Conservation (phyloP, 345 rosid species). For the Eucalyptus paniculata region DNA sequence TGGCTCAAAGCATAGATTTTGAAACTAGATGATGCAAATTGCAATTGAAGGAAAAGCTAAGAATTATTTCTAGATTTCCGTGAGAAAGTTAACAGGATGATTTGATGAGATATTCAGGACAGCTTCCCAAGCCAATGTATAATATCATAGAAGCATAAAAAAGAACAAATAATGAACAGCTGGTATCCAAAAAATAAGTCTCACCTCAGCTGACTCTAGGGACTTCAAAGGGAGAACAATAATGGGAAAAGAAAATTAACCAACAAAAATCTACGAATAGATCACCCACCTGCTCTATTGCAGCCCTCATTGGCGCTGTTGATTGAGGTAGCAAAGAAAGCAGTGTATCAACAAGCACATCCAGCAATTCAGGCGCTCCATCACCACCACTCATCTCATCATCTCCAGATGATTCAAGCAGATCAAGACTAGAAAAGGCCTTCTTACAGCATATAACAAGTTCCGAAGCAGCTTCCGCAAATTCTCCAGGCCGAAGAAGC, state of each 20-base stretch:
- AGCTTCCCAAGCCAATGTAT: neutral
- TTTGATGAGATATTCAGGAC: neutral
- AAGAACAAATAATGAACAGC: neutral
- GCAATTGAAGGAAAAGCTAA: neutral
- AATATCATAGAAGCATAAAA: neutral
- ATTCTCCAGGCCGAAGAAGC: slow-evolving; percentile 83
- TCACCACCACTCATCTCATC: slow-evolving; percentile 40
- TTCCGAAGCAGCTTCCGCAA: slow-evolving; percentile 63
- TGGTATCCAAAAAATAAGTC: neutral
- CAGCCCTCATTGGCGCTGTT: slow-evolving; percentile 79
- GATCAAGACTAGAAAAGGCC: slow-evolving; percentile 46
- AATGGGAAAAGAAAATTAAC: neutral
- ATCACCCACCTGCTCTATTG: slow-evolving; percentile 64
- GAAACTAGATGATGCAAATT: neutral
- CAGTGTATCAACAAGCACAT: slow-evolving; percentile 79
- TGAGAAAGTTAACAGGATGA: neutral
- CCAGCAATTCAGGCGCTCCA: slow-evolving; percentile 62
- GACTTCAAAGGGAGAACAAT: neutral
- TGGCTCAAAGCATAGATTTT: neutral
- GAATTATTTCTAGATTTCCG: neutral
- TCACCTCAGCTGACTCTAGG: neutral
- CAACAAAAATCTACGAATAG: neutral
- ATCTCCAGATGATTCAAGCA: slow-evolving; percentile 42
- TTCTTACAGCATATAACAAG: slow-evolving; percentile 83
- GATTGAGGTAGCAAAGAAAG: slow-evolving; percentile 88